Percentiles rank a stretch among this genome's conserved stretches.
Conservation (phyloP, 169 alveolate genomes). For the Sarcocystis neurona region DNA sequence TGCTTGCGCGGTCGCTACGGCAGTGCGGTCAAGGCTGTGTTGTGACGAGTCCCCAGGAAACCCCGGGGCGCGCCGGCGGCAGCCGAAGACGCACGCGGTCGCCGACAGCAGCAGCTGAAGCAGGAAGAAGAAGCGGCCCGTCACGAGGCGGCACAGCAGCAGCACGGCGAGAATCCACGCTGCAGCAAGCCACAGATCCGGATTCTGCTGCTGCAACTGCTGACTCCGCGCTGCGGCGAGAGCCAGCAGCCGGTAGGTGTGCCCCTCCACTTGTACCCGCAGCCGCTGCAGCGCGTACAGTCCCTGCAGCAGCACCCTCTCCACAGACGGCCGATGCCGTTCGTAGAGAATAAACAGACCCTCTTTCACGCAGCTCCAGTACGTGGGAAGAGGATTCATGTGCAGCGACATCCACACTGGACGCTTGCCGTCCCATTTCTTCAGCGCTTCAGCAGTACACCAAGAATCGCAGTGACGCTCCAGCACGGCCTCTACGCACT, state of each 20-base stretch:
- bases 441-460: conserved; percentile 4
- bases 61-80: not conserved
- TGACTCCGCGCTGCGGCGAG: not conserved
- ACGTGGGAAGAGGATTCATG: not conserved
- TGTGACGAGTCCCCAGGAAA: not conserved
- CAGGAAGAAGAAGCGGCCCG: not conserved
- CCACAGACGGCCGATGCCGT: not conserved
- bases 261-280: not conserved
- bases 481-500: not conserved
- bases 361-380: not conserved
- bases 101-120: not conserved
- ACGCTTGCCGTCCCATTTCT: not conserved
- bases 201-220: not conserved
- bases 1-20: not conserved
- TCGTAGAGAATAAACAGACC: not conserved
- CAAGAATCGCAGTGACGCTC: conserved; percentile 12
- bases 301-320: not conserved
- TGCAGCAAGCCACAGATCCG: not conserved
- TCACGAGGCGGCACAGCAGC: not conserved
- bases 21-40: not conserved
- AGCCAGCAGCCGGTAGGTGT: not conserved
- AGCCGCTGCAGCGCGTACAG: not conserved
- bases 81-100: not conserved
- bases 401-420: conserved; percentile 4
- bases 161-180: not conserved